Base-by-base conservation (phyloP, 2,329 filamentous ascomycete genomes). In the Chaetoscypha palmicola region DNA sequence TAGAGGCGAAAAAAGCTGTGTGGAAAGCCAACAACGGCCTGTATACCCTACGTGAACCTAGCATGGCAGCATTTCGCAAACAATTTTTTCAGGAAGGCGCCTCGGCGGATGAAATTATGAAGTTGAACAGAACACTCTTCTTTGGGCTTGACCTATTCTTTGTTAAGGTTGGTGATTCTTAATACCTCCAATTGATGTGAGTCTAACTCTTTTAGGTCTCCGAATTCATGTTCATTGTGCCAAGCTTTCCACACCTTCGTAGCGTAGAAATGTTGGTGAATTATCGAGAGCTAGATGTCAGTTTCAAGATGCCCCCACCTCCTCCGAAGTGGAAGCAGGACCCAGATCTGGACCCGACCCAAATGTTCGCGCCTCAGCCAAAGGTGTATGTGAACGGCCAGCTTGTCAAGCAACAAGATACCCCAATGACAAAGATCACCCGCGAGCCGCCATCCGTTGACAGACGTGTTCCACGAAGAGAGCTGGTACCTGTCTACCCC, bases 61-160 rank as follows among this genome's bases (percentile, higher is more conserved):
- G 63, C 38, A 63, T 77, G 4, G 73, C 70, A 56, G 71, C 73
- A 26, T 62, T 81, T 4, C 74, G 76, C 19, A 65, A 66, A 26
- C 68, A 78, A 51, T 62, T 81, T 3, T 68, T 71, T 1, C 67
- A 64, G 8, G 44, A 52, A 19, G 44, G 44, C 16, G 46, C 46
- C 21, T 38, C 48, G n/a, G 36, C 45, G 17, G 32, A 46, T 28
- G 45, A 53, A 17, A 38, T 51, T 12, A 45, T 51, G 35, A 50
- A 54, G 20, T 49, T 43, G 19, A 55, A 55, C 42, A 52, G 45
- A 46, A 31, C 43, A 14, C 52, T 60, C 3, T 62, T 81, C 59
- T 62, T 70, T 47, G 68, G 70, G 14, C 72, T 75, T 57, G 74
- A 82, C 52, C 70, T 82, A 69, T 83, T 83, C 59, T 82, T 83